phyloP scores from a whole-genome alignment of 2,329 filamentous ascomycete genomes.

The Cladosporium phlei region DNA sequence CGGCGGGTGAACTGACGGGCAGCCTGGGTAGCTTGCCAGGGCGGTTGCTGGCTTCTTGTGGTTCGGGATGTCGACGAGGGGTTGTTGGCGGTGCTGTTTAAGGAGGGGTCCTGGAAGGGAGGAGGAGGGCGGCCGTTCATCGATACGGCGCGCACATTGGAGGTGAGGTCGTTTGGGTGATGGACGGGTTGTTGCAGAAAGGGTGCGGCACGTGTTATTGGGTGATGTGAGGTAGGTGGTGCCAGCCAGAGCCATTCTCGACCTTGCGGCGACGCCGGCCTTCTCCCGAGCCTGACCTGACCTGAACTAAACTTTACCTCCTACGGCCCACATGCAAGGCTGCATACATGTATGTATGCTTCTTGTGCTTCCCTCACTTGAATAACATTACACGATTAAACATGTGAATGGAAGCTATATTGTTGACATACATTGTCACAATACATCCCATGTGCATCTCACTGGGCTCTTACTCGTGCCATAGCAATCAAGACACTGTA shows the following conservation, averaged over 20 bases:
- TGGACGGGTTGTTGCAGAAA: constrained; percentile 1
- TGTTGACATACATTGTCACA: too few species aligned
- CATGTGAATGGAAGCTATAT: too few species aligned
- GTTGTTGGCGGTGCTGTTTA: constrained; percentile 15
- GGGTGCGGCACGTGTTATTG: constrained; percentile 7
- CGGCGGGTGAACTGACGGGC: constrained; percentile 53
- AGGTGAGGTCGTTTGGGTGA: constrained; percentile 11
- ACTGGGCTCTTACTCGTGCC: too few species aligned
- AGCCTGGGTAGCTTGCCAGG: constrained; percentile 54
- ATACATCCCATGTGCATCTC: too few species aligned
- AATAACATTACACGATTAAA: too few species aligned
- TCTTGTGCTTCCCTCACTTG: too few species aligned
- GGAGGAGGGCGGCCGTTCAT: constrained; percentile 52
- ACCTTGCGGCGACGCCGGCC: neutral
- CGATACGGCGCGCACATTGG: constrained; percentile 35
- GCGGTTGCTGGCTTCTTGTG: constrained; percentile 48
- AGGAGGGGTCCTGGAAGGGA: constrained; percentile 30
- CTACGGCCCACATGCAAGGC: neutral
- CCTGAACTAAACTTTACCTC: constrained; percentile 10
- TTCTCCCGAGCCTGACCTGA: too few species aligned
- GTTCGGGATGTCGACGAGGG: constrained; percentile 34
- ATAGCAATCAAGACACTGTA: too few species aligned
- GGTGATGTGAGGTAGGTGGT: constrained; percentile 3
- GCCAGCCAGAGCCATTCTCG: constrained; percentile 1
- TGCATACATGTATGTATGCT: too few species aligned